These are phyloP conservation scores for Penium margaritaceum DNA, from an alignment of 139 green algal species.

Conservation along the genomic window DNA sequence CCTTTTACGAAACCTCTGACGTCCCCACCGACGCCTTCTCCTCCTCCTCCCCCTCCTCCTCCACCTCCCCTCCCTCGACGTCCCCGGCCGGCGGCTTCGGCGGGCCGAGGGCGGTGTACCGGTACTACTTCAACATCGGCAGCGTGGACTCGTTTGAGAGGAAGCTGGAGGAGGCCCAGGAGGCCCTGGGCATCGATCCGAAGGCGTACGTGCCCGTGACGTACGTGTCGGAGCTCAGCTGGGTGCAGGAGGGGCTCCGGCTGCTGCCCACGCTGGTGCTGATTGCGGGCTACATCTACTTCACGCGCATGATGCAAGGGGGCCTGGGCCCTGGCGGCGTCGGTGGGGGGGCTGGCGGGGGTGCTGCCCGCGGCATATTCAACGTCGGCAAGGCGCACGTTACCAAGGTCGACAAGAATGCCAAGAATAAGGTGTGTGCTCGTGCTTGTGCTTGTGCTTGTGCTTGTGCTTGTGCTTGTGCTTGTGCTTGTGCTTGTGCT, in stretches of 20 bases:
- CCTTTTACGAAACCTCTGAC: background rate
- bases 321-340: slow-evolving; percentile 48
- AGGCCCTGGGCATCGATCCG: slow-evolving; percentile 50
- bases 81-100: background rate
- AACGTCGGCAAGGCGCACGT: slow-evolving; percentile 79
- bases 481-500: too few species aligned
- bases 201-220: slow-evolving; percentile 59
- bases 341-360: slow-evolving; percentile 46
- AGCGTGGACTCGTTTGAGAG: slow-evolving; percentile 74
- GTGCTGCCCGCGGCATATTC: slow-evolving; percentile 67
- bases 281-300: slow-evolving; percentile 81
- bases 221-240: slow-evolving; percentile 68
- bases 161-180: slow-evolving; percentile 88
- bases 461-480: too few species aligned
- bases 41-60: too few species aligned
- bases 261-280: slow-evolving; percentile 83
- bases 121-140: slow-evolving; percentile 95
- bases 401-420: slow-evolving; percentile 74
- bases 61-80: too few species aligned
- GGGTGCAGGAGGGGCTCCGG: slow-evolving; percentile 65
- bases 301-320: slow-evolving; percentile 67
- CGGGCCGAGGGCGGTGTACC: slow-evolving; percentile 45
- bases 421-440: slow-evolving; percentile 78
- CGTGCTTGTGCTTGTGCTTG: too few species aligned
- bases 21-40: too few species aligned